phyloP scores from a whole-genome alignment of 2,329 filamentous ascomycete species.

The Aspergillus latus region DNA sequence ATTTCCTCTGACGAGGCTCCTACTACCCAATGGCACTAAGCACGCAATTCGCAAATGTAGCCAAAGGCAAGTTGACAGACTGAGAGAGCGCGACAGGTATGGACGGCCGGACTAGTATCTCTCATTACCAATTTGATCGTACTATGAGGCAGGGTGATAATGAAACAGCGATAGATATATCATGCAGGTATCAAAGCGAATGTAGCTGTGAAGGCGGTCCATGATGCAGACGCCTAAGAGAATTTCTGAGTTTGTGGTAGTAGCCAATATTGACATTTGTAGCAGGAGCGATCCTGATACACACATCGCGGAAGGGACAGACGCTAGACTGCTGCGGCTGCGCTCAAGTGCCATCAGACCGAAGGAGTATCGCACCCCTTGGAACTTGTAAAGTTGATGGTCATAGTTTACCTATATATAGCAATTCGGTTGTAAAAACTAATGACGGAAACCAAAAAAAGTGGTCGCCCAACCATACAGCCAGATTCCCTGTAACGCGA shows the following conservation, averaged over 20 bases:
- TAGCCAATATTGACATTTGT: background rate
- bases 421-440: background rate
- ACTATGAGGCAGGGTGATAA: background rate
- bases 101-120: background rate
- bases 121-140: background rate
- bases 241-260: background rate
- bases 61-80: background rate
- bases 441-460: slow-evolving; percentile 15
- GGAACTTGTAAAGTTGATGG: background rate
- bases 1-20: slow-evolving; percentile 23
- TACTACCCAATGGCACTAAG: background rate
- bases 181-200: background rate
- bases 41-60: background rate
- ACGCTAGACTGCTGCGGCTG: background rate
- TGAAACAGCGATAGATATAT: slow-evolving; percentile 7
- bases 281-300: background rate
- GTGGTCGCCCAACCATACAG: slow-evolving; percentile 40
- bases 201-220: background rate
- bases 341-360: no score
- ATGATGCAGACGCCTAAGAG: background rate
- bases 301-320: background rate
- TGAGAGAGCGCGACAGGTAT: background rate
- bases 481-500: slow-evolving; percentile 39
- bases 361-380: no score
- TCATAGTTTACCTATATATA: background rate